phyloP scores from a whole-genome alignment of 164 flowering plant species.

The Santalum album region DNA sequence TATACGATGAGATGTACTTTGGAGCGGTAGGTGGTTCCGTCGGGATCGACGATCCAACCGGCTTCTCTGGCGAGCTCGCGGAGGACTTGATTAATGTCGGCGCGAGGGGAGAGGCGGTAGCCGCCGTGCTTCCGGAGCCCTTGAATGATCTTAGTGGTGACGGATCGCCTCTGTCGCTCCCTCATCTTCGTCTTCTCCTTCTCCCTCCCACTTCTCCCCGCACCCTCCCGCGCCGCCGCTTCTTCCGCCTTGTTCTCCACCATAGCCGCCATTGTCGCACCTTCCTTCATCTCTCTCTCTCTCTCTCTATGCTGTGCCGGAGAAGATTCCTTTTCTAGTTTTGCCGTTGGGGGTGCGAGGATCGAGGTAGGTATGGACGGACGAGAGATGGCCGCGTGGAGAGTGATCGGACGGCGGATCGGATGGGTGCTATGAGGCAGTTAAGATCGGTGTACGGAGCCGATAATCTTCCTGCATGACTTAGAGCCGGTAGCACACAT shows the following conservation, averaged over 20 bases:
- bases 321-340: no score
- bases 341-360: no score
- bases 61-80: constrained; percentile 41
- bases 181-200: constrained; percentile 47
- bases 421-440: no score
- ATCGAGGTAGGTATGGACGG: no score
- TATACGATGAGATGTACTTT: not conserved
- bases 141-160: constrained; percentile 45
- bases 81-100: constrained; percentile 60
- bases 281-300: no score
- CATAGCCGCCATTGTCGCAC: no score
- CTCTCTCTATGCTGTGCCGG: no score
- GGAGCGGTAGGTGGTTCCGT: constrained; percentile 58
- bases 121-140: constrained; percentile 47
- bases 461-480: no score
- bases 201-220: constrained; percentile 28
- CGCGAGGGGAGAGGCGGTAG: constrained; percentile 38
- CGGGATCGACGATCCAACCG: constrained; percentile 48
- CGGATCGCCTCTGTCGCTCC: constrained; percentile 46
- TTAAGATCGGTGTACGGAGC: no score
- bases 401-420: no score
- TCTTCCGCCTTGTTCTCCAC: not conserved
- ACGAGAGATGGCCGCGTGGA: no score
- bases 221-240: not conserved
- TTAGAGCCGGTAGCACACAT: no score